Base-by-base conservation (phyloP, 2,329 filamentous ascomycete genomes). In the Cytospora paraplurivora region DNA sequence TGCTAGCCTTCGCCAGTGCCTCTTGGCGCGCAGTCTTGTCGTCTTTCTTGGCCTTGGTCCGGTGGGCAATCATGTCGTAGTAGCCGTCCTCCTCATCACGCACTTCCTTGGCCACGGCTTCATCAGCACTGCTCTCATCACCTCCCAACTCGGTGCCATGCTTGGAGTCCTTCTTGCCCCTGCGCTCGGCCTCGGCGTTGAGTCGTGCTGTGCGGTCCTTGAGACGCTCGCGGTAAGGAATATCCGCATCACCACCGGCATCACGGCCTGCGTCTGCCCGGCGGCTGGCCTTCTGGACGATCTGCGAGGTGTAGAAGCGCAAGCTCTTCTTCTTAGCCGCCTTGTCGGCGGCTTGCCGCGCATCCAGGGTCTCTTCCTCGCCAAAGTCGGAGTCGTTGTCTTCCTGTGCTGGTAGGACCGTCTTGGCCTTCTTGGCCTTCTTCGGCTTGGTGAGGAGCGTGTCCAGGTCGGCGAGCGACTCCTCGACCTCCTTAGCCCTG, bases 241-340 rank as follows among this genome's bases (percentile, higher is more conserved):
- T 84, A 76, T 96, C 92, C 69, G 85, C 83, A 73, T 96, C 92
- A 69, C 92, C 92, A 68, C 91, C 91, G 1, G 88, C 86, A 63
- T 91, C 88, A 66, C 88, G 85, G 50, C 90, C 89, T 47, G 89
- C 89, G 37, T 82, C 86, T 7, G 88, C 86, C 62, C 91, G 91
- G 74, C 92, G 93, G 79, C 92, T 96, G 62, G 92, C 88, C 78
- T 97, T 98, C 75, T 98, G 94, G 34, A 91, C 90, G 68, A 99
- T 95, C 75, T 99, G 95, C 3, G 93, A 97, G 2, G 96, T 98
- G 83, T 99, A 99, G 82, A 99, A 99, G 67, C 93, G 90, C 63
- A 99, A 85, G 68, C 87, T 92, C 82, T 96, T 97, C 82, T 95
- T 97, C 76, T 91, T 91, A 65, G 87, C 85, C 0, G 89, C 91